Evolutionary conservation across 805 yeast species (phyloP).

Genomic region (Candida broadrunensis): DNA sequence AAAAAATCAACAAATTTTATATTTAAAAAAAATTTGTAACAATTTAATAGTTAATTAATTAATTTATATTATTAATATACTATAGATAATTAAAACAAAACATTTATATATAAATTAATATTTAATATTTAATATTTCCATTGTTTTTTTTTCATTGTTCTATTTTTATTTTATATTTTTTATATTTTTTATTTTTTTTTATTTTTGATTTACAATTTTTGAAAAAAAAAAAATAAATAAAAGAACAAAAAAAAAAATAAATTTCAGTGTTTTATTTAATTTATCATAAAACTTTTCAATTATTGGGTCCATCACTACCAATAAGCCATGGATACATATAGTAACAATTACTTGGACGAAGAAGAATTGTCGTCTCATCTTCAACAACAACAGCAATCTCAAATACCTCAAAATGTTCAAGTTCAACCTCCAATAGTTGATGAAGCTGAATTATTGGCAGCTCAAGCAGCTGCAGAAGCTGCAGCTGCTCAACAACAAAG

Average conservation of each 20-base stretch:
- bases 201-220: no score
- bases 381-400: constrained; percentile 2
- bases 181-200: no score
- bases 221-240: no score
- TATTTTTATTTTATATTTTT: no score
- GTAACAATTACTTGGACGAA: neutral
- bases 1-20: neutral
- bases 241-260: no score
- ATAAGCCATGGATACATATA: neutral
- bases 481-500: constrained; percentile 43
- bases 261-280: no score
- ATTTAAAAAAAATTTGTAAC: neutral
- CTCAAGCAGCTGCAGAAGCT: constrained; percentile 47
- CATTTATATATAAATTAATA: neutral
- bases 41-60: neutral
- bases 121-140: no score
- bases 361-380: constrained; percentile 1
- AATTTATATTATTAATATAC: neutral
- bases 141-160: no score
- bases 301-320: no score
- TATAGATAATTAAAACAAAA: neutral
- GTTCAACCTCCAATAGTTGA: constrained; percentile 24
- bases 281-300: no score
- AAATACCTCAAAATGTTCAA: neutral
- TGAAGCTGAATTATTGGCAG: constrained; percentile 41